A percentile compares a stretch with the other conserved stretches of the same genome.
Conservation (phyloP, 1,284 basidiomycete genomes). For the Sporisorium graminicola region DNA sequence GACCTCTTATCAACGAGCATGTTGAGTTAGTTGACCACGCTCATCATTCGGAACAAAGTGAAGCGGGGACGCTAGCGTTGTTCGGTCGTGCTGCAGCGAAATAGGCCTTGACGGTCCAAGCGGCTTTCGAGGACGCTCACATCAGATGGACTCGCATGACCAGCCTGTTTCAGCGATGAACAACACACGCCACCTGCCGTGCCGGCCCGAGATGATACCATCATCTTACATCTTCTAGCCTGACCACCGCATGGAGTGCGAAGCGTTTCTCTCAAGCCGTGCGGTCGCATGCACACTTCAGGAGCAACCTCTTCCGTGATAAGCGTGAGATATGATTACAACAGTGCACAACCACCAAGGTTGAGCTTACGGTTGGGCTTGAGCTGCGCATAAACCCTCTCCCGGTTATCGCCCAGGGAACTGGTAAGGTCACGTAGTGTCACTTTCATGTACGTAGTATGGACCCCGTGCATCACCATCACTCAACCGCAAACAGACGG, state of each 20-base stretch:
- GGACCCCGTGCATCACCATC: background rate
- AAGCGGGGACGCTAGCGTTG: background rate
- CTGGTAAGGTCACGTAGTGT: background rate
- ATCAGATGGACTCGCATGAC: background rate
- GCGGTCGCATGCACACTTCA: background rate
- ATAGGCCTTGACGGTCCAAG: constrained; percentile 18
- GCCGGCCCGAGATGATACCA: constrained; percentile 2
- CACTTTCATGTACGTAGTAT: background rate
- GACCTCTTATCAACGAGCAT: background rate
- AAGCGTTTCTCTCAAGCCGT: background rate
- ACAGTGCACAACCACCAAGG: background rate
- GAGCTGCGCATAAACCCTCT: background rate
- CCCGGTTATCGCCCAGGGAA: background rate
- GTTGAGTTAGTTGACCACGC: background rate
- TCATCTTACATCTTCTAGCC: background rate
- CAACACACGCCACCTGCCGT: background rate
- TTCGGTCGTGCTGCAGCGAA: background rate
- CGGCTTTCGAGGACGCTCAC: constrained; percentile 24
- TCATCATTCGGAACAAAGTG: constrained; percentile 7
- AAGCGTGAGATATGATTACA: background rate
- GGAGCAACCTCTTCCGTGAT: constrained; percentile 1
- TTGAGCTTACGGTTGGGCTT: background rate
- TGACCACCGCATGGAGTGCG: background rate
- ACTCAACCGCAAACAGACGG: background rate
- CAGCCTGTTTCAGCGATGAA: background rate